These are phyloP conservation scores for Thymus quinquecostatus DNA, from an alignment of 257 asterid species.

Conservation along the genomic window DNA sequence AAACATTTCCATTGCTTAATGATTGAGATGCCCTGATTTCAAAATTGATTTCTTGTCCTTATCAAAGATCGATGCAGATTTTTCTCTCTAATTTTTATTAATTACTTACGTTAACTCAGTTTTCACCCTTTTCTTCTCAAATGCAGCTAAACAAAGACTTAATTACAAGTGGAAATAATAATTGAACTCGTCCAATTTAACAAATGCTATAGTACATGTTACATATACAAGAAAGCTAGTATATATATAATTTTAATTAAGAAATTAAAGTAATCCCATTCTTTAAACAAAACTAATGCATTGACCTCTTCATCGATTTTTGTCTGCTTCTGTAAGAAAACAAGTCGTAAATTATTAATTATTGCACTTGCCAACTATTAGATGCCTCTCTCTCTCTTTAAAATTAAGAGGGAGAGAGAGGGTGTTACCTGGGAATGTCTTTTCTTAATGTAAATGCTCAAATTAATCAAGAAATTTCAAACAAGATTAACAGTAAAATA, in stretches of 20 bases:
- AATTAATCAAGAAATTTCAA: no score
- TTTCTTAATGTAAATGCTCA: background rate
- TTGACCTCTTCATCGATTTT: conserved; percentile 48
- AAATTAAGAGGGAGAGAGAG: background rate
- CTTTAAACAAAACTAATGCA: conserved; percentile 27
- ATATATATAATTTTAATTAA: conserved; percentile 1
- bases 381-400: conserved; percentile 14
- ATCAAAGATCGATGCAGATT: conserved; percentile 27
- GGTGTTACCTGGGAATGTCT: conserved; percentile 13
- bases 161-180: background rate
- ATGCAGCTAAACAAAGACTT: background rate
- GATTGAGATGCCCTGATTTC: conserved; percentile 35
- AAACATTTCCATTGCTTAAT: conserved; percentile 27
- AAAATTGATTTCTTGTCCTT: conserved; percentile 32
- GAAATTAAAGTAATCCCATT: conserved; percentile 1
- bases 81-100: conserved; percentile 15
- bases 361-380: conserved; percentile 41
- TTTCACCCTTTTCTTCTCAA: no score
- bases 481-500: no score
- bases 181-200: conserved; percentile 16
- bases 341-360: conserved; percentile 29
- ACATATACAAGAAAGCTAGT: background rate
- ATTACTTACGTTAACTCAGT: background rate
- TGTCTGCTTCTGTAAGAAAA: conserved; percentile 35
- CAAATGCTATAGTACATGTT: background rate